Conservation (phyloP, 1,139 yeast genomes). For the Suhomyces bokatorum region DNA sequence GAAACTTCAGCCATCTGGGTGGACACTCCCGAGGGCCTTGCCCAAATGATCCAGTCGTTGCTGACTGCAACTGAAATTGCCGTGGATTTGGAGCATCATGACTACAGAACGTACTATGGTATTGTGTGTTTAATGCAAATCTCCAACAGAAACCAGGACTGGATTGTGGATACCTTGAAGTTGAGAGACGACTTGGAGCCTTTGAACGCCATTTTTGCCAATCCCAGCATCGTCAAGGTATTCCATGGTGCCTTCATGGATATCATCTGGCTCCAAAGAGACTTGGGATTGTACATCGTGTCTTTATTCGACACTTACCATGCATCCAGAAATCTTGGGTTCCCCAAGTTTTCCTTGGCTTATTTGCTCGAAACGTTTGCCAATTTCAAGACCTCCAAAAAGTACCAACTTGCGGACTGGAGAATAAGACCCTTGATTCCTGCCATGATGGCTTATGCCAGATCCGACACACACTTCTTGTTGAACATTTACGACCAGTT, state of each 20-base stretch:
- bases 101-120: constrained; percentile 85
- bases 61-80: constrained; percentile 65
- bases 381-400: constrained; percentile 83
- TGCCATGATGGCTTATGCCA: constrained; percentile 83
- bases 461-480: constrained; percentile 93
- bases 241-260: constrained; percentile 98
- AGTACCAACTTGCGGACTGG: constrained; percentile 98
- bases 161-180: constrained; percentile 76
- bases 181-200: constrained; percentile 69
- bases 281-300: constrained; percentile 87
- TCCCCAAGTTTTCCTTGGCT: constrained; percentile 83
- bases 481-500: constrained; percentile 77
- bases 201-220: constrained; percentile 73
- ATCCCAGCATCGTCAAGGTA: constrained; percentile 80
- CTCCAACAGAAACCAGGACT: constrained; percentile 76
- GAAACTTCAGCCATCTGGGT: constrained; percentile 69
- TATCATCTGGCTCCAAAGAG: constrained; percentile 95
- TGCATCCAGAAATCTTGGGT: constrained; percentile 77
- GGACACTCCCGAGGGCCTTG: constrained; percentile 54
- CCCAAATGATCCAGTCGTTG: constrained; percentile 56
- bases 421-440: constrained; percentile 79
- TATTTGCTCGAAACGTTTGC: constrained; percentile 80
- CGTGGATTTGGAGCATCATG: constrained; percentile 97
- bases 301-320: constrained; percentile 90
- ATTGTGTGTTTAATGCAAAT: constrained; percentile 93